A percentile compares a stretch with the other conserved stretches of the same genome.
phyloP scores from a whole-genome alignment of 1,284 basidiomycete genomes.

The Ceratobasidium sp. region DNA sequence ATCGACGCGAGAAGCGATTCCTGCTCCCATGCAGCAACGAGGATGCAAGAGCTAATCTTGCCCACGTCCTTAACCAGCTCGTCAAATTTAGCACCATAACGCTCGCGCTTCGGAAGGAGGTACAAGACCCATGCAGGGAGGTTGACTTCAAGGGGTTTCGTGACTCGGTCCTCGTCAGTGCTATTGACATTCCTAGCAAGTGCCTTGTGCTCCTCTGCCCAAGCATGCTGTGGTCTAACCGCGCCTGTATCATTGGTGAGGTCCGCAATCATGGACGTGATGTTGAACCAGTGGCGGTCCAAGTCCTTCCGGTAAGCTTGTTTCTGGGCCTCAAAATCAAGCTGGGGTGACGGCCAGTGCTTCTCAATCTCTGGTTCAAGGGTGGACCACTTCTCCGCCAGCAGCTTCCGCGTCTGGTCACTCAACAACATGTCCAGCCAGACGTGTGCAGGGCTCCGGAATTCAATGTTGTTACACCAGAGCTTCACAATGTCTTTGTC shows the following conservation, averaged over 20 bases:
- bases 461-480: constrained; percentile 16
- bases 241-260: neutral
- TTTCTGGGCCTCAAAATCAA: constrained; percentile 4
- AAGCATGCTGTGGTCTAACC: neutral
- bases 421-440: neutral
- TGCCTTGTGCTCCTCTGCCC: constrained; percentile 9
- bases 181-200: constrained; percentile 1
- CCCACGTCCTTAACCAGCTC: constrained; percentile 3
- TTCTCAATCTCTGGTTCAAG: constrained; percentile 25
- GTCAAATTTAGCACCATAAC: neutral
- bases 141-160: neutral
- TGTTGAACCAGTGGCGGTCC: neutral
- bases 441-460: neutral
- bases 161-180: constrained; percentile 12
- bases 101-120: neutral
- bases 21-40: neutral
- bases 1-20: neutral
- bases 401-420: neutral
- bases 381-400: constrained; percentile 1
- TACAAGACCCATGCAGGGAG: neutral
- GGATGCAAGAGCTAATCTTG: neutral
- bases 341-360: constrained; percentile 5
- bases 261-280: neutral
- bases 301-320: neutral
- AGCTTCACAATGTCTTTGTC: constrained; percentile 25